These are phyloP conservation scores for Geopyxis carbonaria DNA, from an alignment of 495 filamentous ascomycete genomes.

Conservation along the genomic window DNA sequence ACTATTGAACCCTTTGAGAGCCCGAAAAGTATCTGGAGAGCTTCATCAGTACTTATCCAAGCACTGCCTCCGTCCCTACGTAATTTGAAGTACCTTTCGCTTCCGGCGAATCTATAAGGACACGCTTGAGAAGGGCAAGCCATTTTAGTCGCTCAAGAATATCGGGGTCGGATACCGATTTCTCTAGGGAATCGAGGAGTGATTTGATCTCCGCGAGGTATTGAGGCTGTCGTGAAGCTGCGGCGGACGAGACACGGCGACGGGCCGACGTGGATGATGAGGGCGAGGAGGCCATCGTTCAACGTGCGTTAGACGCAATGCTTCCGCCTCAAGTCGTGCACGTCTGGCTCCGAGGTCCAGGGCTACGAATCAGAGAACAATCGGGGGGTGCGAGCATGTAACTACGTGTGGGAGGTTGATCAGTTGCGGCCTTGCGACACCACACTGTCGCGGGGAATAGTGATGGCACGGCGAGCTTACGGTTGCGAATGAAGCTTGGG, in stretches of 20 bases:
- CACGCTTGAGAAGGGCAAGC: constrained; percentile 23
- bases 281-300: constrained; percentile 11
- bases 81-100: constrained; percentile 21
- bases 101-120: constrained; percentile 23
- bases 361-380: too few relatives aligned
- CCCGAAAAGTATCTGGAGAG: constrained; percentile 62
- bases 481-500: too few relatives aligned
- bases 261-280: constrained; percentile 8
- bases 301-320: too few relatives aligned
- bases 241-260: constrained; percentile 22
- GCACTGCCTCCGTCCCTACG: not conserved
- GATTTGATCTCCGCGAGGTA: constrained; percentile 24
- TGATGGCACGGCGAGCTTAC: too few relatives aligned
- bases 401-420: too few relatives aligned
- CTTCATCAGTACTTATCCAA: constrained; percentile 6
- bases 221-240: constrained; percentile 20
- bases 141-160: constrained; percentile 24
- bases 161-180: constrained; percentile 18
- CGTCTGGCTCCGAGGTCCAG: too few relatives aligned
- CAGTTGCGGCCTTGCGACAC: too few relatives aligned
- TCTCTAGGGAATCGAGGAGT: constrained; percentile 24
- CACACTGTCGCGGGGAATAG: too few relatives aligned
- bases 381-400: too few relatives aligned
- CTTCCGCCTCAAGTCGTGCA: too few relatives aligned
- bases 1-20: constrained; percentile 60